Conservation (phyloP, 805 yeast species). For the Lachancea cidri region DNA sequence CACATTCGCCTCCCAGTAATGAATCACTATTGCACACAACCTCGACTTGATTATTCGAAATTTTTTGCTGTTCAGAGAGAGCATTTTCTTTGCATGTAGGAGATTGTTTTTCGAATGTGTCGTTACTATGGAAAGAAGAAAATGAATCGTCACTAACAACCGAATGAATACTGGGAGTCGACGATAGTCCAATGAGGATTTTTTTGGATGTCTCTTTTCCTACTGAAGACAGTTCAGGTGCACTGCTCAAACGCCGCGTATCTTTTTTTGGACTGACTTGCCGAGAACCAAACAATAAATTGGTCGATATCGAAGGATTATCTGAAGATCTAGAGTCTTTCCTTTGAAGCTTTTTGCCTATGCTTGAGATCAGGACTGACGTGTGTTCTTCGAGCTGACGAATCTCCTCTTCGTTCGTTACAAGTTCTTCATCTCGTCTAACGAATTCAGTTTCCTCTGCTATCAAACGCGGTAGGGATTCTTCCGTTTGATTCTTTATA, state of each 20-base stretch:
- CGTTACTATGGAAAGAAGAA: constrained; percentile 12
- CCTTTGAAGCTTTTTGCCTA: background rate
- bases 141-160: constrained; percentile 21
- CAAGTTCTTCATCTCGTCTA: constrained; percentile 19
- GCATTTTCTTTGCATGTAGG: background rate
- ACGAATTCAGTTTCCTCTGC: constrained; percentile 12
- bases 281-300: constrained; percentile 19
- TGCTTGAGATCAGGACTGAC: background rate
- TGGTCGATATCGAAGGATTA: constrained; percentile 20
- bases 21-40: no score
- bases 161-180: constrained; percentile 29
- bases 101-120: constrained; percentile 4
- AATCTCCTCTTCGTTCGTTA: constrained; percentile 18
- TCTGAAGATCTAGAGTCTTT: constrained; percentile 1
- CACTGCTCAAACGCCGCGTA: constrained; percentile 3
- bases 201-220: constrained; percentile 2
- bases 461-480: background rate
- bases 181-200: constrained; percentile 13
- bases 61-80: background rate
- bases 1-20: constrained; percentile 2
- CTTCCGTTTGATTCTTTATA: background rate
- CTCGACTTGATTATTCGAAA: no score
- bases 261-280: constrained; percentile 19
- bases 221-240: background rate
- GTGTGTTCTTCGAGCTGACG: constrained; percentile 13